A percentile compares a stretch with the other conserved stretches of the same genome.
Conservation (phyloP, 2,329 filamentous ascomycete species). For the Aspergillus brunneoviolaceus region DNA sequence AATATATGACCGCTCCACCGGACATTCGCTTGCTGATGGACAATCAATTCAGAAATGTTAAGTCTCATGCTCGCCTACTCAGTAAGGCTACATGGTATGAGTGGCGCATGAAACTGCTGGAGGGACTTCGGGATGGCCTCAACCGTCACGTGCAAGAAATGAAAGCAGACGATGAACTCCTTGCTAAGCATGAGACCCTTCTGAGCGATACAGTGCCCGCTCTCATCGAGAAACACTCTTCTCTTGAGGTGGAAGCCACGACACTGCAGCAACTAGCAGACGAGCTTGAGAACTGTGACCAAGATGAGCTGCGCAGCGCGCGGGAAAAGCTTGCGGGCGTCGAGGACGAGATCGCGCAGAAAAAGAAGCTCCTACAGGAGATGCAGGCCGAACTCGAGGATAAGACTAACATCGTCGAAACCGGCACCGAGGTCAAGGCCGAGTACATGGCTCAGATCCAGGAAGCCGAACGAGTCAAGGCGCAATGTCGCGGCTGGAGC, state of each 20-base stretch:
- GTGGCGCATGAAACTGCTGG: slow-evolving; percentile 87
- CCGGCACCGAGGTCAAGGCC: slow-evolving; percentile 65
- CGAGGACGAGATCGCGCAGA: slow-evolving; percentile 68
- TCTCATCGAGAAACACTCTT: slow-evolving; percentile 60
- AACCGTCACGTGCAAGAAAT: slow-evolving; percentile 74
- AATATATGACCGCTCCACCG: slow-evolving; percentile 82
- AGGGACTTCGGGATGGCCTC: slow-evolving; percentile 79
- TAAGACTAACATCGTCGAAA: slow-evolving; percentile 64
- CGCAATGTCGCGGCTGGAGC: slow-evolving; percentile 88
- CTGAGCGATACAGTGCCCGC: slow-evolving; percentile 67
- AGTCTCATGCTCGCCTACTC: slow-evolving; percentile 81
- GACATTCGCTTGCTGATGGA: slow-evolving; percentile 88
- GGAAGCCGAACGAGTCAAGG: slow-evolving; percentile 77
- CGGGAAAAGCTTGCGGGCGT: slow-evolving; percentile 65
- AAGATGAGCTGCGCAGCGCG: slow-evolving; percentile 71
- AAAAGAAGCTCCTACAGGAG: slow-evolving; percentile 65
- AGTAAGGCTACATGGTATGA: slow-evolving; percentile 99
- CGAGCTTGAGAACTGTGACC: slow-evolving; percentile 65
- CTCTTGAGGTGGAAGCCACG: slow-evolving; percentile 63
- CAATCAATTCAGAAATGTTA: slow-evolving; percentile 96
- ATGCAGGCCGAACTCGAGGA: slow-evolving; percentile 66
- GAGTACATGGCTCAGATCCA: slow-evolving; percentile 72
- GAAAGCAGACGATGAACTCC: slow-evolving; percentile 65
- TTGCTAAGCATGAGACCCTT: slow-evolving; percentile 68
- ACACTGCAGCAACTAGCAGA: slow-evolving; percentile 69